These are phyloP conservation scores for Aspergillus brunneoviolaceus DNA, from an alignment of 2,329 filamentous ascomycete species.

Conservation along the genomic window DNA sequence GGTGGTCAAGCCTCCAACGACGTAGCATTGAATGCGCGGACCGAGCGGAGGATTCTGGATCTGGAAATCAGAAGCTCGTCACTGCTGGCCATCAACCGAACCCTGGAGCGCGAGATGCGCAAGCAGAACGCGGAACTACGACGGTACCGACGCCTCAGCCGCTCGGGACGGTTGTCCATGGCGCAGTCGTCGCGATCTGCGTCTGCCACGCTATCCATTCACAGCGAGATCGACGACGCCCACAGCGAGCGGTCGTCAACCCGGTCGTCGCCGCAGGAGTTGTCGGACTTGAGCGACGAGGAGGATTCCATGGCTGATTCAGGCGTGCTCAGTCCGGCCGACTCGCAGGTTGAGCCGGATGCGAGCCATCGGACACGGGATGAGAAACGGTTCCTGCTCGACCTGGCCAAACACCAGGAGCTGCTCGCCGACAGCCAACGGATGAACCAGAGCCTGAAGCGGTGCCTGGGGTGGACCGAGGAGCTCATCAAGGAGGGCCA, in stretches of 20 bases:
- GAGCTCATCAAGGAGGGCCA: constrained; percentile 84
- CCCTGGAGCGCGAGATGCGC: constrained; percentile 83
- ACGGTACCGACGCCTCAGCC: constrained; percentile 79
- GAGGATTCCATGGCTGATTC: constrained; percentile 36
- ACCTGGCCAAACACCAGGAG: constrained; percentile 85
- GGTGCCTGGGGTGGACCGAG: constrained; percentile 87
- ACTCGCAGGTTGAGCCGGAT: constrained; percentile 38
- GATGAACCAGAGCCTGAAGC: constrained; percentile 90
- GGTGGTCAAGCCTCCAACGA: constrained; percentile 59
- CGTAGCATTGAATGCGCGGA: constrained; percentile 79
- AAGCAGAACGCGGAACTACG: constrained; percentile 89
- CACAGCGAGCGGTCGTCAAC: constrained; percentile 31
- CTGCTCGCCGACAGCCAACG: constrained; percentile 86
- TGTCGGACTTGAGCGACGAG: constrained; percentile 43
- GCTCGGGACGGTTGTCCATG: constrained; percentile 71
- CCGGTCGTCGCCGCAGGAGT: constrained; percentile 31
- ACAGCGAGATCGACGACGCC: constrained; percentile 44
- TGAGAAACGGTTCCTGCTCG: constrained; percentile 77
- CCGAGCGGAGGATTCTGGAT: constrained; percentile 93
- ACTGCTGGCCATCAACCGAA: constrained; percentile 89
- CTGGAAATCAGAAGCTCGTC: constrained; percentile 96
- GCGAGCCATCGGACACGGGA: constrained; percentile 66
- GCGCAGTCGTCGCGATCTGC: constrained; percentile 49
- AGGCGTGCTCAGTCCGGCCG: constrained; percentile 33
- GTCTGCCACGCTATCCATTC: constrained; percentile 48